These are phyloP conservation scores for Lavandula angustifolia DNA, from an alignment of 257 asterid species.

Conservation along the genomic window DNA sequence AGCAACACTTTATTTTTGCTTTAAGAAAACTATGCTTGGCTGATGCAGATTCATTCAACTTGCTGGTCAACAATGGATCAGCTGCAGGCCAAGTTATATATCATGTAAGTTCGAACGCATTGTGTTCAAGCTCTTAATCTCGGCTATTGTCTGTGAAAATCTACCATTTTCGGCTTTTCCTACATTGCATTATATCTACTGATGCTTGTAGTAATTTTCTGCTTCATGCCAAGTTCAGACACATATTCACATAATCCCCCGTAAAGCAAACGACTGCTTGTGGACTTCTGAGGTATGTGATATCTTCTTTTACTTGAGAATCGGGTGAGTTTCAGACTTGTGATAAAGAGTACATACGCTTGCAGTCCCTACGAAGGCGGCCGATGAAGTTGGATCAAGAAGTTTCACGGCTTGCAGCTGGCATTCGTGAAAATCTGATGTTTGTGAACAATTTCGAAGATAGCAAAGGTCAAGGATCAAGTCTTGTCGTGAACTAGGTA, in stretches of 20 bases:
- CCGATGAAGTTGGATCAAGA: constrained; percentile 71
- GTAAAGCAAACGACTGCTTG: constrained; percentile 80
- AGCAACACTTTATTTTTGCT: not conserved
- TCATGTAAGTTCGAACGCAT: constrained; percentile 56
- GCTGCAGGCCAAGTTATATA: constrained; percentile 94
- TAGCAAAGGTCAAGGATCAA: constrained; percentile 55
- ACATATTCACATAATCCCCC: constrained; percentile 94
- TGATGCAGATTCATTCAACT: constrained; percentile 85
- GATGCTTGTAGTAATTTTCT: constrained; percentile 31
- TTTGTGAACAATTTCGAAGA: constrained; percentile 42
- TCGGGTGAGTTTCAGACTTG: not conserved
- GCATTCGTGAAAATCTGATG: constrained; percentile 61
- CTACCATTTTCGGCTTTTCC: not conserved
- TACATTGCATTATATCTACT: constrained; percentile 5
- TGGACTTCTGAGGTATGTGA: constrained; percentile 89
- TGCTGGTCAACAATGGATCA: constrained; percentile 91
- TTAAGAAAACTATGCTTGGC: not conserved
- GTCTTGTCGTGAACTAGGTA: constrained; percentile 45
- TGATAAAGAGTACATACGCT: constrained; percentile 12
- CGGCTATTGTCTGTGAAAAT: not conserved
- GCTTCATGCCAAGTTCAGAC: constrained; percentile 62
- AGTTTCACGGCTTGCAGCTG: constrained; percentile 55
- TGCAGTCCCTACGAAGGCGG: constrained; percentile 62
- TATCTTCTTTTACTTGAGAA: not conserved
- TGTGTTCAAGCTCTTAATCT: not conserved